Percentiles rank a stretch among this genome's conserved stretches.
These are phyloP conservation scores for Pisolithus orientalis DNA, from an alignment of 768 basidiomycete genomes.

Conservation along the genomic window DNA sequence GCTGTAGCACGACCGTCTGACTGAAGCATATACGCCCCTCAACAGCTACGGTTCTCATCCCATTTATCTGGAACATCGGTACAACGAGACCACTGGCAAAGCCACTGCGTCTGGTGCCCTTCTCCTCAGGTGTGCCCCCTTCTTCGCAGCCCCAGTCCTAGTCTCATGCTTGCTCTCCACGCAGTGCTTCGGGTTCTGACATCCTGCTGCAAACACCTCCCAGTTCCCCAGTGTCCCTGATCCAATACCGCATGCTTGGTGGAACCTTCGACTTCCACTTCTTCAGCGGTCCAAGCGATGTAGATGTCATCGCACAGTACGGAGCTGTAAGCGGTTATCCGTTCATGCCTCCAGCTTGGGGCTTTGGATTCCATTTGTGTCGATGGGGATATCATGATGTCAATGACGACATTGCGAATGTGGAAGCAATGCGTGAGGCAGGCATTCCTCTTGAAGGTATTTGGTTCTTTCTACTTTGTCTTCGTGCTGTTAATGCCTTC, in stretches of 20 bases:
- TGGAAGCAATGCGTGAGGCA: constrained; percentile 55
- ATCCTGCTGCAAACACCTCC: constrained; percentile 60
- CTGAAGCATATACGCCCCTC: background rate
- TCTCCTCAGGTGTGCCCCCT: constrained; percentile 46
- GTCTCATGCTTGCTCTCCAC: constrained; percentile 7
- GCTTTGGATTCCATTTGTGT: constrained; percentile 75
- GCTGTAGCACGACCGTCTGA: background rate
- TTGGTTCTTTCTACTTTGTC: background rate
- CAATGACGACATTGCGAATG: constrained; percentile 49
- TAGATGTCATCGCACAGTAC: constrained; percentile 66
- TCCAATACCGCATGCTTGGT: constrained; percentile 70
- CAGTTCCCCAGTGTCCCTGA: constrained; percentile 46
- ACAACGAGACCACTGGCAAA: constrained; percentile 39
- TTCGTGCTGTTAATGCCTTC: too few species aligned
- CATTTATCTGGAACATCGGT: constrained; percentile 70
- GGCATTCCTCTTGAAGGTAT: constrained; percentile 73
- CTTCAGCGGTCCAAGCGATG: constrained; percentile 48
- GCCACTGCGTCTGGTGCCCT: constrained; percentile 74
- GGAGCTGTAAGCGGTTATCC: constrained; percentile 60
- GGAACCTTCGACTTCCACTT: constrained; percentile 78
- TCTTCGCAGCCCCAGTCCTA: background rate
- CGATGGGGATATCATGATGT: constrained; percentile 53
- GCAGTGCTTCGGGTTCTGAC: constrained; percentile 63
- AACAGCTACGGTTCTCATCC: constrained; percentile 67
- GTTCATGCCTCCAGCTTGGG: constrained; percentile 68